These are phyloP conservation scores for Yamadazyma atlantica DNA, from an alignment of 1,139 yeast genomes.

Conservation along the genomic window DNA sequence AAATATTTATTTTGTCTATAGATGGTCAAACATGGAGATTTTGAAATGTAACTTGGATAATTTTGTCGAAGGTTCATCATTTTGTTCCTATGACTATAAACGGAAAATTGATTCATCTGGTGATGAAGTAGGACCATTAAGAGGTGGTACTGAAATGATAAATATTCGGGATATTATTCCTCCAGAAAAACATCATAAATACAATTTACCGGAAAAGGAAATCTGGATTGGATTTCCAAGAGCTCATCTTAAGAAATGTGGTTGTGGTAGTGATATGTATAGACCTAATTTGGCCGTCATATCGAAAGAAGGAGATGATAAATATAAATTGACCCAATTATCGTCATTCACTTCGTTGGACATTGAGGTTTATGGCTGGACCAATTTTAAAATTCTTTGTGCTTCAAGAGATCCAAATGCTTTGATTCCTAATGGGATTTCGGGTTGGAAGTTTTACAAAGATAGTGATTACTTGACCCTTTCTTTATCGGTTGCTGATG, in stretches of 20 bases:
- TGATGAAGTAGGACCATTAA: conserved; percentile 28
- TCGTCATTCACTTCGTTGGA: conserved; percentile 38
- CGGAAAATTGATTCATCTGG: conserved; percentile 17
- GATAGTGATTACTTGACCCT: conserved; percentile 32
- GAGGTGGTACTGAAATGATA: conserved; percentile 36
- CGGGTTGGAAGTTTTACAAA: conserved; percentile 24
- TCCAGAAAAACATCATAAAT: background rate
- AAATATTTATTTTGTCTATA: conserved; percentile 25
- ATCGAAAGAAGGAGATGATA: conserved; percentile 19
- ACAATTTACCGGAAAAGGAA: conserved; percentile 29
- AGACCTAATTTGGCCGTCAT: conserved; percentile 46
- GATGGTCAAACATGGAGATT: conserved; percentile 30
- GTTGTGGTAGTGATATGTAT: conserved; percentile 48
- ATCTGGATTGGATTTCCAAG: conserved; percentile 54
- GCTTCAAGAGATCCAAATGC: conserved; percentile 27
- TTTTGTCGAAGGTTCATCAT: conserved; percentile 25
- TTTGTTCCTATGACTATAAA: conserved; percentile 28
- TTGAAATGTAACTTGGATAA: conserved; percentile 22
- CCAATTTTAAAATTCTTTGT: conserved; percentile 27
- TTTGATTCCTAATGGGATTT: conserved; percentile 39
- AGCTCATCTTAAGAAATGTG: conserved; percentile 45
- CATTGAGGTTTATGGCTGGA: conserved; percentile 33
- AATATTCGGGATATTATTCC: conserved; percentile 19
- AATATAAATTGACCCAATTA: conserved; percentile 29
- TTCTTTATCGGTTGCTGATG: conserved; percentile 37